Conservation (phyloP, 441 rosid species). For the Francoa sonchifolia region DNA sequence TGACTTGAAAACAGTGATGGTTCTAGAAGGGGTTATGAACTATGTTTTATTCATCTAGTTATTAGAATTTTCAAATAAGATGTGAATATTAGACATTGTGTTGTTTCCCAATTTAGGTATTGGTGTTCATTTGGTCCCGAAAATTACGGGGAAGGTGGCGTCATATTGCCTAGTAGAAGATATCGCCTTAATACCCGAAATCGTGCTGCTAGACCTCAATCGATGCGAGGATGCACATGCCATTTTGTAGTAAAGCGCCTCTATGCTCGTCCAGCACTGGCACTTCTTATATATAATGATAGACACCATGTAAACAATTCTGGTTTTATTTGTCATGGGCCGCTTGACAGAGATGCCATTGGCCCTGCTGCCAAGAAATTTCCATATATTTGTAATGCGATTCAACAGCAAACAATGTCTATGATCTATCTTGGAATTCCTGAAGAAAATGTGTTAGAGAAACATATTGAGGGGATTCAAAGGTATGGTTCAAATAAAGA, state of each 20-base stretch:
- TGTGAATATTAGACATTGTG: background rate
- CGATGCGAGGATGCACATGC: constrained; percentile 88
- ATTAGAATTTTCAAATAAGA: background rate
- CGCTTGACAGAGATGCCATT: constrained; percentile 90
- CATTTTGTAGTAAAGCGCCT: constrained; percentile 81
- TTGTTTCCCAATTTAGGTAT: constrained; percentile 37
- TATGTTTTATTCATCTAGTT: too few species aligned
- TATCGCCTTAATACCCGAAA: constrained; percentile 82
- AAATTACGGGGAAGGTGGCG: constrained; percentile 93
- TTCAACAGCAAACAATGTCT: constrained; percentile 90
- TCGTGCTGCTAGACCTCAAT: constrained; percentile 85
- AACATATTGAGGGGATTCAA: constrained; percentile 86
- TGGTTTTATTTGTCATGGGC: constrained; percentile 89
- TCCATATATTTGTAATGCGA: constrained; percentile 75
- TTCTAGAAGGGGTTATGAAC: too few species aligned
- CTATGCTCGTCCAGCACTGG: constrained; percentile 65
- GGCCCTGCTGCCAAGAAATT: constrained; percentile 92
- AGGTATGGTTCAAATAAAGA: constrained; percentile 73
- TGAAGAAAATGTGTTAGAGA: constrained; percentile 83
- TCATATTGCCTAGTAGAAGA: constrained; percentile 69
- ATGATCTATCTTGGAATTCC: constrained; percentile 96
- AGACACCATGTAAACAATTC: constrained; percentile 79
- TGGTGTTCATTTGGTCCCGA: constrained; percentile 98
- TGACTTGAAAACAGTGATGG: too few species aligned
- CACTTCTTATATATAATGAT: constrained; percentile 62